Evolutionary conservation across 495 filamentous ascomycete species (phyloP).

Genomic region (Tetracladium setigerum): DNA sequence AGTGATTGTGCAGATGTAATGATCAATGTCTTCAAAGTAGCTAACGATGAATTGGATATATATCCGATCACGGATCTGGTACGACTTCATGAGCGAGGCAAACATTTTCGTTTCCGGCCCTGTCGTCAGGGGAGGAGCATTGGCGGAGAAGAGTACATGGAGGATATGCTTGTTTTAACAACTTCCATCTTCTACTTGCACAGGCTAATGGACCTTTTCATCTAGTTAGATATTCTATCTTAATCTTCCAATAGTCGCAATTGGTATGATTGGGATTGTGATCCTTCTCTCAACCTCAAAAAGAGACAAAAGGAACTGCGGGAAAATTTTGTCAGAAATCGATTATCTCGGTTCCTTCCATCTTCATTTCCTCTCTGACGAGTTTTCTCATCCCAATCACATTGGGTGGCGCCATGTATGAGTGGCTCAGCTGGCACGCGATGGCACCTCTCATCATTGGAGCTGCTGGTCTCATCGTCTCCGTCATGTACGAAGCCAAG

Average conservation of each 20-base stretch:
- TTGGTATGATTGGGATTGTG: slow-evolving; percentile 27
- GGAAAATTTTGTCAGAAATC: slow-evolving; percentile 38
- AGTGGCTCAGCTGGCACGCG: slow-evolving; percentile 43
- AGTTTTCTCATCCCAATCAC: slow-evolving; percentile 41
- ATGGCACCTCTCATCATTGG: slow-evolving; percentile 49
- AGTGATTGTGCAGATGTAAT: too few relatives aligned
- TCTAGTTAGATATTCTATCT: slow-evolving; percentile 47
- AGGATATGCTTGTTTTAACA: slow-evolving; percentile 57
- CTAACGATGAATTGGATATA: too few relatives aligned
- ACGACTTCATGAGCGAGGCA: slow-evolving; percentile 37
- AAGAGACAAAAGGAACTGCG: slow-evolving; percentile 19
- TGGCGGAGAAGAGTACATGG: slow-evolving; percentile 24
- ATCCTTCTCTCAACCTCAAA: slow-evolving; percentile 26
- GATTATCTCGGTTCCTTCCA: slow-evolving; percentile 50
- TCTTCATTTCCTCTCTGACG: slow-evolving; percentile 39
- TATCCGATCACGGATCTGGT: slow-evolving; percentile 58
- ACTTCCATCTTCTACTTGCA: too few relatives aligned
- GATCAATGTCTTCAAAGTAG: too few relatives aligned
- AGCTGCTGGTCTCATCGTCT: slow-evolving; percentile 25
- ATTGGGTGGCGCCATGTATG: slow-evolving; percentile 40
- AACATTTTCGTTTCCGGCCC: slow-evolving; percentile 33
- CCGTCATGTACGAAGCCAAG: slow-evolving; percentile 39
- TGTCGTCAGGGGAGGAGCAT: background rate
- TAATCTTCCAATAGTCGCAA: slow-evolving; percentile 29
- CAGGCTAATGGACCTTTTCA: too few relatives aligned